These are phyloP conservation scores for Botrytis fabae DNA, from an alignment of 2,329 filamentous ascomycete species.

Conservation along the genomic window DNA sequence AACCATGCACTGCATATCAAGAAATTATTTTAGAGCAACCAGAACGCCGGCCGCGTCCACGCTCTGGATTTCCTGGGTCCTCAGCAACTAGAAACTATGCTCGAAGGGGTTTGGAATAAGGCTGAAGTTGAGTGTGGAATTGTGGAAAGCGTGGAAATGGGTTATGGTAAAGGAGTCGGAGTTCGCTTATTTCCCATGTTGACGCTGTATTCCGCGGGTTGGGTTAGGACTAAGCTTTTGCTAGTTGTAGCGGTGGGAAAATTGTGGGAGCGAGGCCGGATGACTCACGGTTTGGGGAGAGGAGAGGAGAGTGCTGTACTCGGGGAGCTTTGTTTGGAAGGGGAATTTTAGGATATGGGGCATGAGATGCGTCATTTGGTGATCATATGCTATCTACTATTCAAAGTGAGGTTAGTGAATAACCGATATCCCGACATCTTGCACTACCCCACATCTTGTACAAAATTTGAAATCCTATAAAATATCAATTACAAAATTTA, in stretches of 20 bases:
- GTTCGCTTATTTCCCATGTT: slow-evolving; percentile 3
- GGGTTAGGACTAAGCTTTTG: neutral
- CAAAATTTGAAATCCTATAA: too few relatives aligned
- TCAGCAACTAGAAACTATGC: neutral
- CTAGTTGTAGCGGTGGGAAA: too few relatives aligned
- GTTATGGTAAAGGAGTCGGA: neutral
- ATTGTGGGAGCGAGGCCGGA: neutral
- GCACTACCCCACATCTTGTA: too few relatives aligned
- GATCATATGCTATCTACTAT: neutral
- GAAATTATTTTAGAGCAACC: neutral
- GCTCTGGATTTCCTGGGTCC: neutral
- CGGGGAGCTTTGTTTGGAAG: neutral
- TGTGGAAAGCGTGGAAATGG: neutral
- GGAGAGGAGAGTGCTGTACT: neutral
- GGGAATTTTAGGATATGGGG: neutral
- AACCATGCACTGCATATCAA: neutral
- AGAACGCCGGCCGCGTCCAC: neutral
- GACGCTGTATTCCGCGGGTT: neutral
- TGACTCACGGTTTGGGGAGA: neutral
- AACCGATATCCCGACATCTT: too few relatives aligned
- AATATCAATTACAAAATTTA: too few relatives aligned
- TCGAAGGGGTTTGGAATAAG: neutral
- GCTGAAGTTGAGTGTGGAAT: neutral
- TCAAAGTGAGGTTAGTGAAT: neutral
- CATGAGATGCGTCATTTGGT: neutral